These are phyloP conservation scores for Saccharomyces mikatae DNA, from an alignment of 805 yeast species.

Conservation along the genomic window DNA sequence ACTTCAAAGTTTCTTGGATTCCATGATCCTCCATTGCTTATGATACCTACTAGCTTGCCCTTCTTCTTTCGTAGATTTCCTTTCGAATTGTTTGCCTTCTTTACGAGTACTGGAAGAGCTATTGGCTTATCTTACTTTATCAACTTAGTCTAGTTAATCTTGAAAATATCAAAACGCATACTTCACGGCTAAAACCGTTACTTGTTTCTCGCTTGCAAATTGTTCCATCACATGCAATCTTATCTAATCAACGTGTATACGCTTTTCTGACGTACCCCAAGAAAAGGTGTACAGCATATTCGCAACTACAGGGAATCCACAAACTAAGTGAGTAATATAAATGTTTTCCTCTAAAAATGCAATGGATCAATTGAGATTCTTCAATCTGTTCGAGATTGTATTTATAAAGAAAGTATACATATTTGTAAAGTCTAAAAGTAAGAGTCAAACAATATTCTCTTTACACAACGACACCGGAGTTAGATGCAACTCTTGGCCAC, in stretches of 20 bases:
- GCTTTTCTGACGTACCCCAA: neutral
- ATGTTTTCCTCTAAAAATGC: neutral
- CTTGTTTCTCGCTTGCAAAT: neutral
- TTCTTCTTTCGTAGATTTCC: neutral
- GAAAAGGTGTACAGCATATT: neutral
- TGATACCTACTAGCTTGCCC: neutral
- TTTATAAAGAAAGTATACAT: neutral
- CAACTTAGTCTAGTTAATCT: neutral
- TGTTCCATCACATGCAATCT: neutral
- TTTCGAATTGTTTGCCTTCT: neutral
- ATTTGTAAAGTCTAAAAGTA: neutral
- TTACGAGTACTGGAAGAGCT: neutral
- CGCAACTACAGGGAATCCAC: neutral
- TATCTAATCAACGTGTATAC: neutral
- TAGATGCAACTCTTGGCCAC: constrained; percentile 99
- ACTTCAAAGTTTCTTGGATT: constrained; percentile 7
- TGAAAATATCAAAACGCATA: neutral
- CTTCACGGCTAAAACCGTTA: neutral
- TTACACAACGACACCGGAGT: constrained; percentile 99
- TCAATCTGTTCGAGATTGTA: neutral
- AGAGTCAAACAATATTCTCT: constrained; percentile 4
- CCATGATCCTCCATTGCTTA: neutral
- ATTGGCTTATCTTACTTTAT: neutral
- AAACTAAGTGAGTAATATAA: neutral
- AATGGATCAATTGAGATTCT: neutral